These are phyloP conservation scores for Starmerella powellii DNA, from an alignment of 805 yeast genomes.

Conservation along the genomic window DNA sequence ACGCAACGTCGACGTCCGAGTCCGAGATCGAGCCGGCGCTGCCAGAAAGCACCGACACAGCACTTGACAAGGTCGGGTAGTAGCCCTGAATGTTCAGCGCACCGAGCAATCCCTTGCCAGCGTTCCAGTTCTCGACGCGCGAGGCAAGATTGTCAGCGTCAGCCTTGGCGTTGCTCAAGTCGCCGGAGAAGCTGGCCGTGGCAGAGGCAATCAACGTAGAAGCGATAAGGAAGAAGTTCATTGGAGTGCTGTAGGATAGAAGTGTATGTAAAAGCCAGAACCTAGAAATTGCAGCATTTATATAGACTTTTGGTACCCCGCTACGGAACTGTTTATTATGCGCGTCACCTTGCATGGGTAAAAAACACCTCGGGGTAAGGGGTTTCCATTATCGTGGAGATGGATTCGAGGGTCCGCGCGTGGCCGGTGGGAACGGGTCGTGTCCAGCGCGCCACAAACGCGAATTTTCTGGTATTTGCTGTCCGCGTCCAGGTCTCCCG, in stretches of 20 bases:
- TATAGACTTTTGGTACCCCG: too few relatives aligned
- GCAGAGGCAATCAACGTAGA: slow-evolving; percentile 9
- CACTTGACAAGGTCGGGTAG: slow-evolving; percentile 19
- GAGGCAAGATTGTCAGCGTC: not conserved
- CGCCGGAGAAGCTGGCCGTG: slow-evolving; percentile 8
- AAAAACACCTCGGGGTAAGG: too few relatives aligned
- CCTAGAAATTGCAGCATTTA: too few relatives aligned
- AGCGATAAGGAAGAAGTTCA: slow-evolving; percentile 13
- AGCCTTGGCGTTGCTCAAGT: slow-evolving; percentile 10
- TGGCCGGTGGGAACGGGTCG: too few relatives aligned
- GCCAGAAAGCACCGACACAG: slow-evolving; percentile 15
- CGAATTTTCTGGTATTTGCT: too few relatives aligned
- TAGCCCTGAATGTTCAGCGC: slow-evolving; percentile 26
- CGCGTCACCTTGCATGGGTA: too few relatives aligned
- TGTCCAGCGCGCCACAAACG: too few relatives aligned
- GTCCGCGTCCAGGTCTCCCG: too few relatives aligned
- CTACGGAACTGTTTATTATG: too few relatives aligned
- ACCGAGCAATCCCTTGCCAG: slow-evolving; percentile 15
- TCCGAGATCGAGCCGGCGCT: slow-evolving; percentile 10
- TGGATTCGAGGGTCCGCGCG: too few relatives aligned
- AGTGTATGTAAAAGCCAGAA: too few relatives aligned
- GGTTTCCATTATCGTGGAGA: too few relatives aligned
- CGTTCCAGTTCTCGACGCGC: not conserved
- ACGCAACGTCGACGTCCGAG: slow-evolving; percentile 9
- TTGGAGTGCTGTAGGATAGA: not conserved